A percentile compares a stretch with the other conserved stretches of the same genome.
Conservation (phyloP, 345 rosid species). For the Melaleuca quinquenervia region DNA sequence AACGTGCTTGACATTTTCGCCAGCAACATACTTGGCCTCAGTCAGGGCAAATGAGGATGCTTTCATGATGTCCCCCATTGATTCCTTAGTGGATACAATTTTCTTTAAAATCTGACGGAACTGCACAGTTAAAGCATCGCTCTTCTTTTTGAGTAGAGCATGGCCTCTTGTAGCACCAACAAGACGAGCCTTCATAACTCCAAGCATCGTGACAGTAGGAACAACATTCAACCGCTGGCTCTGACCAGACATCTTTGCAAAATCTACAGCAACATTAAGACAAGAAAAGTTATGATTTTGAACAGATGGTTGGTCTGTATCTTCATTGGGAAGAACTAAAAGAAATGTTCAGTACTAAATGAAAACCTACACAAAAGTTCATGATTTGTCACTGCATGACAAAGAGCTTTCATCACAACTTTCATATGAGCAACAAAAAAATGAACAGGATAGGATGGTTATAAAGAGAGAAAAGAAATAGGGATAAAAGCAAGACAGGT, state of each 20-base stretch:
- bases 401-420: background rate
- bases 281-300: background rate
- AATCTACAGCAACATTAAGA: background rate
- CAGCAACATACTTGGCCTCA: slow-evolving; percentile 82
- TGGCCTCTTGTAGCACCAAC: slow-evolving; percentile 92
- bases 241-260: slow-evolving; percentile 65
- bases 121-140: slow-evolving; percentile 90
- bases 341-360: background rate
- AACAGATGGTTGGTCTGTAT: background rate
- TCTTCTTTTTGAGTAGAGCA: slow-evolving; percentile 94
- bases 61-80: slow-evolving; percentile 90
- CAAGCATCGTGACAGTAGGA: slow-evolving; percentile 83
- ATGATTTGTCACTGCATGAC: background rate
- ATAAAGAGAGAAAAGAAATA: background rate
- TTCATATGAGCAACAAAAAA: background rate
- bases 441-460: background rate
- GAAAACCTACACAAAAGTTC: background rate
- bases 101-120: slow-evolving; percentile 79
- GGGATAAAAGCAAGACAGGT: background rate
- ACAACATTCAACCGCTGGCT: slow-evolving; percentile 74
- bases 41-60: slow-evolving; percentile 71
- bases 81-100: slow-evolving; percentile 70
- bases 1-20: slow-evolving; percentile 71
- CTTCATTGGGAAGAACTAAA: background rate
- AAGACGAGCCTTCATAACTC: slow-evolving; percentile 70